phyloP scores from a whole-genome alignment of 208 protist genomes.

The Novymonas esmeraldas region DNA sequence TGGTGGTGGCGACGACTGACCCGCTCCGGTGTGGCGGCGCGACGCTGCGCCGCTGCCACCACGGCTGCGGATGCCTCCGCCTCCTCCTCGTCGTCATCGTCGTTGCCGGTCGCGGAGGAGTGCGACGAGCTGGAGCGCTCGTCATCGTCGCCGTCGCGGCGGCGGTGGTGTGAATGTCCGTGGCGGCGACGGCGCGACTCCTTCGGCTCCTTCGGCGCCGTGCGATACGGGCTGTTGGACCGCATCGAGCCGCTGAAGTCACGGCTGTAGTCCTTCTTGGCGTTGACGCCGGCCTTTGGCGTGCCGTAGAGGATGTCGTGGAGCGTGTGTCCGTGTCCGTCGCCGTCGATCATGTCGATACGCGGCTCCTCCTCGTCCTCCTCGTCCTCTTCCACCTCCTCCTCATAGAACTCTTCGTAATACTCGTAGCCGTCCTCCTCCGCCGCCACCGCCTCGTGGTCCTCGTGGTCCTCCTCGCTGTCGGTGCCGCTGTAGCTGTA shows the following conservation, averaged over 20 bases:
- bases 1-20: slow-evolving; percentile 3
- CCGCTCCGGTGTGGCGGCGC: slow-evolving; percentile 26
- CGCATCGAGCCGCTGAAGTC: slow-evolving; percentile 23
- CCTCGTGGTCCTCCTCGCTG: slow-evolving; percentile 24
- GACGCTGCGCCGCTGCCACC: not conserved
- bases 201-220: slow-evolving; percentile 3
- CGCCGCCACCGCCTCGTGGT: slow-evolving; percentile 12
- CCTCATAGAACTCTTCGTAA: slow-evolving; percentile 68
- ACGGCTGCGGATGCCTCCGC: not conserved
- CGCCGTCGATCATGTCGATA: slow-evolving; percentile 75
- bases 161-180: slow-evolving; percentile 20
- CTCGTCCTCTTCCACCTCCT: slow-evolving; percentile 71
- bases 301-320: slow-evolving; percentile 72
- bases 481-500: slow-evolving; percentile 31
- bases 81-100: not conserved
- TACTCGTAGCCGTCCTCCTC: slow-evolving; percentile 48
- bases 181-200: slow-evolving; percentile 1
- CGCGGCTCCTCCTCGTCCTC: slow-evolving; percentile 71
- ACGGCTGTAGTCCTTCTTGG: slow-evolving; percentile 29
- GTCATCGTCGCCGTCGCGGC: slow-evolving; percentile 11
- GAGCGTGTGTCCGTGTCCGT: slow-evolving; percentile 41
- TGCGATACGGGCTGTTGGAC: slow-evolving; percentile 13
- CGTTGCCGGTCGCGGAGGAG: not conserved
- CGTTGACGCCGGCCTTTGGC: slow-evolving; percentile 46
- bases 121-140: not conserved